Percentiles rank a stretch among this genome's conserved stretches.
These are phyloP conservation scores for Claviceps sp. DNA, from an alignment of 2,329 filamentous ascomycete genomes.

Conservation along the genomic window DNA sequence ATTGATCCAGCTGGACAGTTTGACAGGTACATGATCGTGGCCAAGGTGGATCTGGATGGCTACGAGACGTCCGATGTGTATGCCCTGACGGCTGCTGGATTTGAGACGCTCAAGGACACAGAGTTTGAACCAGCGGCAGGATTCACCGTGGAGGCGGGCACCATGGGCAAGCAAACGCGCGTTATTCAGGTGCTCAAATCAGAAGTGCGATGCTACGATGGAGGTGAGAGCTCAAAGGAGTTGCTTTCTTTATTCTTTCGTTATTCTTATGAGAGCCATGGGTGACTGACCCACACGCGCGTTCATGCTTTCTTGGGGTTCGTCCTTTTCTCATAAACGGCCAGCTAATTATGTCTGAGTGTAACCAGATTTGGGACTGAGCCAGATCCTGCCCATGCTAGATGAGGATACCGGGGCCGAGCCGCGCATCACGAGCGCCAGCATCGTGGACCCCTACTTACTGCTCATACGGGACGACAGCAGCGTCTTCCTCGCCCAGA, in stretches of 20 bases:
- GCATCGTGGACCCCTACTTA: constrained; percentile 77
- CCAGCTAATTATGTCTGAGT: background rate
- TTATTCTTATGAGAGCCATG: background rate
- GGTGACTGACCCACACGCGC: background rate
- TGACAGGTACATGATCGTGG: constrained; percentile 73
- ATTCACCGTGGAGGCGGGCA: constrained; percentile 72
- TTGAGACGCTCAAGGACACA: constrained; percentile 64
- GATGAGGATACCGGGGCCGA: constrained; percentile 82
- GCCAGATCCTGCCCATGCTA: constrained; percentile 83
- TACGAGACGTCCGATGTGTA: constrained; percentile 71
- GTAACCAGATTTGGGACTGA: constrained; percentile 62
- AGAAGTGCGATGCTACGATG: constrained; percentile 83
- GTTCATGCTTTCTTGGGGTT: too few species aligned
- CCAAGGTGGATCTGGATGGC: constrained; percentile 54
- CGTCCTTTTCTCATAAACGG: too few species aligned
- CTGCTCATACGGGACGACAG: constrained; percentile 73
- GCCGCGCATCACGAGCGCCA: constrained; percentile 63
- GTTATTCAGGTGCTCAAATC: constrained; percentile 79
- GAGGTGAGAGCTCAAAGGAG: constrained; percentile 41
- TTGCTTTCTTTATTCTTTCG: background rate
- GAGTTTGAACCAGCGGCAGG: constrained; percentile 90
- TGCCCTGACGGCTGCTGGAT: constrained; percentile 55
- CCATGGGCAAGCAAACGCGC: constrained; percentile 64
- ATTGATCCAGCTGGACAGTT: constrained; percentile 48
- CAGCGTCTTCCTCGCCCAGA: constrained; percentile 64